A percentile compares a stretch with the other conserved stretches of the same genome.
Conservation (phyloP, 2,329 filamentous ascomycete genomes). For the Alternaria hordeiaustralica region DNA sequence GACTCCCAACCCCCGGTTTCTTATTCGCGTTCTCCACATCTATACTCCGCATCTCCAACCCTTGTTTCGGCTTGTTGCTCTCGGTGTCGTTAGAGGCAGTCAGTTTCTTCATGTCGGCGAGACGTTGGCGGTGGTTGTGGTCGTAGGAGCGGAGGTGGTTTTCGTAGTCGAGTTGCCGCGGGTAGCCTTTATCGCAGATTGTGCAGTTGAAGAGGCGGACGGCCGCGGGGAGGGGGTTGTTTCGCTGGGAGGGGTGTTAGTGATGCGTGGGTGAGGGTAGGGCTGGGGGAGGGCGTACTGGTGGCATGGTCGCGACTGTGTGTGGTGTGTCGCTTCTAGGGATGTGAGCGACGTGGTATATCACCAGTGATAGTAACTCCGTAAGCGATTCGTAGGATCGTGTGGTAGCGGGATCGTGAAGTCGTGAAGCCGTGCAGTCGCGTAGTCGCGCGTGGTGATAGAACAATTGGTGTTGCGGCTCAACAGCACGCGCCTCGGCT, state of each 20-base stretch:
- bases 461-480: slow-evolving; percentile 17
- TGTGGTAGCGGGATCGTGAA: neutral
- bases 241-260: slow-evolving; percentile 43
- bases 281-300: slow-evolving; percentile 9
- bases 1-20: slow-evolving; percentile 22
- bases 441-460: slow-evolving; percentile 1
- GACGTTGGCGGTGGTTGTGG: slow-evolving; percentile 77
- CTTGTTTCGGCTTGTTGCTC: slow-evolving; percentile 25
- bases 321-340: neutral
- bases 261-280: slow-evolving; percentile 48
- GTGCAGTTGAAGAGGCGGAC: slow-evolving; percentile 56
- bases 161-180: slow-evolving; percentile 94
- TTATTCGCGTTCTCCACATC: slow-evolving; percentile 25
- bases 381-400: neutral
- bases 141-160: slow-evolving; percentile 94
- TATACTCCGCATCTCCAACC: slow-evolving; percentile 35
- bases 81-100: slow-evolving; percentile 38
- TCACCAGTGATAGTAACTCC: too few relatives aligned
- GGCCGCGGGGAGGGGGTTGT: slow-evolving; percentile 52
- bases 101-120: slow-evolving; percentile 83
- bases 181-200: slow-evolving; percentile 91
- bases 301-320: slow-evolving; percentile 20
- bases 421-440: neutral
- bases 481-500: slow-evolving; percentile 19
- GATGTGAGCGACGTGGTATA: neutral